Base-by-base conservation (phyloP, 768 basidiomycete species). In the Lactifluus hygrophoroides region DNA sequence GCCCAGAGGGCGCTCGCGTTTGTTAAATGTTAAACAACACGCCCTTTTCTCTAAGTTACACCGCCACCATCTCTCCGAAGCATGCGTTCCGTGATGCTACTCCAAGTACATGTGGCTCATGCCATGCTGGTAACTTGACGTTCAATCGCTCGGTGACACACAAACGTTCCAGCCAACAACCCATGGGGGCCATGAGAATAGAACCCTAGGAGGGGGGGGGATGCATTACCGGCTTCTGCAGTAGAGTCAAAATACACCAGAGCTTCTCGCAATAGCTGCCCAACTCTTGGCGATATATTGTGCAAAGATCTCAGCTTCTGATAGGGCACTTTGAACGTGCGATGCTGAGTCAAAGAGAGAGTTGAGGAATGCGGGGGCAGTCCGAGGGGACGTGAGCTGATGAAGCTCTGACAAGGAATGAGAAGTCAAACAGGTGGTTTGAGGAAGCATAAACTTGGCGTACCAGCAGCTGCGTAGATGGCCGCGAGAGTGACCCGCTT, bases 371-470 rank as follows among this genome's bases (percentile, higher is more conserved):
- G 74, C 70, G 28, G 74, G 71, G 0, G 86, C 82, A 2, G 88
- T 88, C 13, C 73, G 66, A 4, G 90, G 87, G 1, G 90, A 92
- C 0, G 81, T 78, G n/a, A 93, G 67, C 67, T 93, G 90, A 66
- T 91, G 90, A 16, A 93, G 74, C 71, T 92, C 90, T 28, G 54
- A 25, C n/a, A 10, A 49, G 44, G 40, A 40, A 16, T 5, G 3
- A 6, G 9, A 27, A n/a, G 42, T 48, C 37, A 51, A 13, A 5
- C 14, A 16, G 32, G 3, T n/a, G n/a, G 17, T n/a, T 4, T 27
- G 38, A 35, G 28, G 21, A 19, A 25, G 4, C 1, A 54, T n/a
- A 28, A 30, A 21, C 32, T 19, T 17, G 42, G 52, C 73, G 37
- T 58, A 84, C 85, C 85, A 60, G 88, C 81, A n/a, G 85, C 83